Percentiles rank a stretch among this genome's conserved stretches.
These are phyloP conservation scores for Fragaria nilgerrensis DNA, from an alignment of 306 rosid species.

Conservation along the genomic window DNA sequence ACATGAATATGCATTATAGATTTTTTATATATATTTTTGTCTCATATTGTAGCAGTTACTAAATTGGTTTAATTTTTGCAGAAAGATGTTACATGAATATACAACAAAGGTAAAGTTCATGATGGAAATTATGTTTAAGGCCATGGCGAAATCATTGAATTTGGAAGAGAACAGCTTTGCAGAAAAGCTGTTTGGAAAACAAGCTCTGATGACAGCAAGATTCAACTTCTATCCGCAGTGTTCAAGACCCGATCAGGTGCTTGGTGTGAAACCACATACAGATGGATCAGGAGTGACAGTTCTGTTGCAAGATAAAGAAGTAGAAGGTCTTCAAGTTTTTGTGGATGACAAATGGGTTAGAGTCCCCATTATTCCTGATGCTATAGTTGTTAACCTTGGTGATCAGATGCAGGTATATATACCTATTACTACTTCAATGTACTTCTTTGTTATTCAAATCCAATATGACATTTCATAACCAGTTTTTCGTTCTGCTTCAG, in stretches of 20 bases:
- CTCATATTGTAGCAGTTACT: not conserved
- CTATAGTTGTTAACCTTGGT: constrained; percentile 70
- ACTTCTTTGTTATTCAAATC: not conserved
- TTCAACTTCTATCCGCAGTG: constrained; percentile 74
- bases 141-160: constrained; percentile 68
- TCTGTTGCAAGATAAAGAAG: constrained; percentile 62
- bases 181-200: constrained; percentile 44
- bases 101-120: constrained; percentile 33
- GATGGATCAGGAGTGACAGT: constrained; percentile 65
- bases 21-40: too few relatives aligned
- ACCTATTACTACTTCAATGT: too few relatives aligned
- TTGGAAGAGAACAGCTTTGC: constrained; percentile 59
- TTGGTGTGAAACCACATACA: constrained; percentile 65
- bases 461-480: not conserved
- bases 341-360: constrained; percentile 62
- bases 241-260: constrained; percentile 57
- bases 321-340: constrained; percentile 77
- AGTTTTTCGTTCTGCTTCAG: constrained; percentile 2
- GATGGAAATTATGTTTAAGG: constrained; percentile 51
- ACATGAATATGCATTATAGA: not conserved
- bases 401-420: constrained; percentile 42
- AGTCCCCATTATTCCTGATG: constrained; percentile 57
- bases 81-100: constrained; percentile 49
- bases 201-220: constrained; percentile 32
- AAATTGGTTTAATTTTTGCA: constrained; percentile 8